A percentile compares a stretch with the other conserved stretches of the same genome.
These are phyloP conservation scores for Penicillium salamii DNA, from an alignment of 495 filamentous ascomycete species.

Conservation along the genomic window DNA sequence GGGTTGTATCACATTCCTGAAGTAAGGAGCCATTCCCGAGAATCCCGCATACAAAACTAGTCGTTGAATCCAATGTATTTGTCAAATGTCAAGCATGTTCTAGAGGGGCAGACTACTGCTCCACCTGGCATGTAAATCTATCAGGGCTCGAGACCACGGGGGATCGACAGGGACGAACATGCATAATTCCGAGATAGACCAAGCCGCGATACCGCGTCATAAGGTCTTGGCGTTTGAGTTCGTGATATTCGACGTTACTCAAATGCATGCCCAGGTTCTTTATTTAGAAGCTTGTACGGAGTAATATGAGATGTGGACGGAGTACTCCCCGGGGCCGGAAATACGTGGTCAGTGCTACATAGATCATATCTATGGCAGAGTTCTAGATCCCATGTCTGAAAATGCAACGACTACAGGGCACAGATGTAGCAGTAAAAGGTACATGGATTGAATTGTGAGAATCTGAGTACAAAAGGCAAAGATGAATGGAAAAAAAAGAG, in stretches of 20 bases:
- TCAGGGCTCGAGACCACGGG: slow-evolving; percentile 8
- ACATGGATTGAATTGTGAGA: slow-evolving; percentile 27
- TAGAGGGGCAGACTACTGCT: too few relatives aligned
- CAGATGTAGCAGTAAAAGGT: slow-evolving; percentile 14
- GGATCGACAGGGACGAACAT: slow-evolving; percentile 25
- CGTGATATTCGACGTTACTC: not conserved
- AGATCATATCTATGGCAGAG: too few relatives aligned
- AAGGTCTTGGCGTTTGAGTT: not conserved
- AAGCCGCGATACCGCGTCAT: not conserved
- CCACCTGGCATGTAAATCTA: too few relatives aligned
- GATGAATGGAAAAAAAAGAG: slow-evolving; percentile 7
- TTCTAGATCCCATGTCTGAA: too few relatives aligned
- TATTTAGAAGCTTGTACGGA: too few relatives aligned
- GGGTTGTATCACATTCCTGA: not conserved
- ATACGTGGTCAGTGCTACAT: too few relatives aligned
- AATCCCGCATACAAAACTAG: not conserved
- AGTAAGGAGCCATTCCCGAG: not conserved
- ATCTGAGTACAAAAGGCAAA: slow-evolving; percentile 20
- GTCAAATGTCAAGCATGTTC: too few relatives aligned
- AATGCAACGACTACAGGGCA: not conserved
- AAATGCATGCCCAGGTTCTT: not conserved
- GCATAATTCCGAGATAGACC: slow-evolving; percentile 14
- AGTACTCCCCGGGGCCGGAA: too few relatives aligned
- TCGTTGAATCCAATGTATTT: too few relatives aligned
- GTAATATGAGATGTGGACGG: too few relatives aligned